These are phyloP conservation scores for Tolypocladium capitatum DNA, from an alignment of 2,329 filamentous ascomycete genomes.

Conservation along the genomic window DNA sequence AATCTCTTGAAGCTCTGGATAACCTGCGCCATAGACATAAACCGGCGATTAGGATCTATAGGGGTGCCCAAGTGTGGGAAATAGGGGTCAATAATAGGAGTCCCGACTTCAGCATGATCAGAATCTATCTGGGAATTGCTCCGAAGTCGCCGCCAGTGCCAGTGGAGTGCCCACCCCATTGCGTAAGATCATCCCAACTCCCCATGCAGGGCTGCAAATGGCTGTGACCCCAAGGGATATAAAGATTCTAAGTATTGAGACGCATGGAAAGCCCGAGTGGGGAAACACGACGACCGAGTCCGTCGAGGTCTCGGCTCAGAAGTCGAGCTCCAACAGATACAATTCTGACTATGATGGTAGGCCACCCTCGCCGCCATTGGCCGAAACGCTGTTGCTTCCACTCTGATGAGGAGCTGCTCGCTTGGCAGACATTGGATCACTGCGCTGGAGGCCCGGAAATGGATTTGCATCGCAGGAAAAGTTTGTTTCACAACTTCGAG, in stretches of 20 bases:
- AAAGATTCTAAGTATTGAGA: constrained; percentile 18
- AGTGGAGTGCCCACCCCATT: too few species aligned
- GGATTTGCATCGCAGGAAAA: constrained; percentile 32
- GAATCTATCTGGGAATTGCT: too few species aligned
- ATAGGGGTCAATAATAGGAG: too few species aligned
- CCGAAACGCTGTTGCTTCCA: too few species aligned
- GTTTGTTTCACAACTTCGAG: constrained; percentile 24
- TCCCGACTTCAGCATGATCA: too few species aligned
- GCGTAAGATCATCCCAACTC: too few species aligned
- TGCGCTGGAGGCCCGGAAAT: constrained; percentile 32
- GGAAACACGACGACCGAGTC: constrained; percentile 15
- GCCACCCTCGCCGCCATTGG: too few species aligned
- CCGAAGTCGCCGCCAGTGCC: too few species aligned
- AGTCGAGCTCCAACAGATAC: constrained; percentile 19
- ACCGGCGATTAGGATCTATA: too few species aligned
- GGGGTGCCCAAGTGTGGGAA: too few species aligned
- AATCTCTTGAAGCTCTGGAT: too few species aligned
- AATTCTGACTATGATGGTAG: constrained; percentile 17
- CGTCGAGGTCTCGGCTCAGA: constrained; percentile 15
- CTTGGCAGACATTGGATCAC: constrained; percentile 33
- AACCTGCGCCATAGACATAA: too few species aligned
- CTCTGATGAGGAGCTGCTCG: constrained; percentile 34
- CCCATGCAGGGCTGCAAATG: background rate
- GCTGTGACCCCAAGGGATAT: constrained; percentile 13
- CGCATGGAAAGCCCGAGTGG: constrained; percentile 15